phyloP scores from a whole-genome alignment of 2,329 filamentous ascomycete genomes.

The Tympanopsis confertula region DNA sequence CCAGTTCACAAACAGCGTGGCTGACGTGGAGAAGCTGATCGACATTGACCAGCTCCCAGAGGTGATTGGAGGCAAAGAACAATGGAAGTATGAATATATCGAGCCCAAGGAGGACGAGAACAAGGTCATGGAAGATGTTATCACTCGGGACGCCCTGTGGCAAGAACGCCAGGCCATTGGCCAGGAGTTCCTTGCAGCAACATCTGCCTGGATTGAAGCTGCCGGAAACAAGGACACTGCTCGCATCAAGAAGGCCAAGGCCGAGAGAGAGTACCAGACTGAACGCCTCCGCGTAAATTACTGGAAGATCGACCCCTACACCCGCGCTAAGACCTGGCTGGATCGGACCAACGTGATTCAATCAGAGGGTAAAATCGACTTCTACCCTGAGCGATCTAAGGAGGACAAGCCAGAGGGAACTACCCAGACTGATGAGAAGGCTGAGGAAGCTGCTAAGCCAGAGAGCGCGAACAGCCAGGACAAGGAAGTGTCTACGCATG shows the following conservation, averaged over 20 bases:
- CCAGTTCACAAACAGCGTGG: constrained; percentile 51
- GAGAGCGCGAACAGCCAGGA: no score
- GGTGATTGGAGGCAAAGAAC: constrained; percentile 55
- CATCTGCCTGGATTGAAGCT: constrained; percentile 42
- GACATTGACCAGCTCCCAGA: constrained; percentile 43
- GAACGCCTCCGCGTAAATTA: constrained; percentile 46
- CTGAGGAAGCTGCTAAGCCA: no score
- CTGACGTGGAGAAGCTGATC: constrained; percentile 53
- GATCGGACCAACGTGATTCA: constrained; percentile 28
- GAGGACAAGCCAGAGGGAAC: no score
- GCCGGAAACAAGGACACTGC: constrained; percentile 8
- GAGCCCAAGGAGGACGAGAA: constrained; percentile 52
- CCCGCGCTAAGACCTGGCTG: constrained; percentile 50
- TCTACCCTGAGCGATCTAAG: no score
- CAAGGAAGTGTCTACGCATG: no score
- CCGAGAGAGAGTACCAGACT: constrained; percentile 35
- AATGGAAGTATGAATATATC: constrained; percentile 53
- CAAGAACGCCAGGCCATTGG: constrained; percentile 38
- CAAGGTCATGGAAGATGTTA: constrained; percentile 30
- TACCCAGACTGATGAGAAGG: no score
- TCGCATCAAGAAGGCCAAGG: constrained; percentile 12
- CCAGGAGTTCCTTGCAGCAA: constrained; percentile 43
- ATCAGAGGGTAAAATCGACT: neutral
- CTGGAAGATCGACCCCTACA: constrained; percentile 60
- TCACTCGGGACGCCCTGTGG: constrained; percentile 33